Evolutionary conservation across 2,329 filamentous ascomycete species (phyloP).

Genomic region (Pestalotiopsis sp.): DNA sequence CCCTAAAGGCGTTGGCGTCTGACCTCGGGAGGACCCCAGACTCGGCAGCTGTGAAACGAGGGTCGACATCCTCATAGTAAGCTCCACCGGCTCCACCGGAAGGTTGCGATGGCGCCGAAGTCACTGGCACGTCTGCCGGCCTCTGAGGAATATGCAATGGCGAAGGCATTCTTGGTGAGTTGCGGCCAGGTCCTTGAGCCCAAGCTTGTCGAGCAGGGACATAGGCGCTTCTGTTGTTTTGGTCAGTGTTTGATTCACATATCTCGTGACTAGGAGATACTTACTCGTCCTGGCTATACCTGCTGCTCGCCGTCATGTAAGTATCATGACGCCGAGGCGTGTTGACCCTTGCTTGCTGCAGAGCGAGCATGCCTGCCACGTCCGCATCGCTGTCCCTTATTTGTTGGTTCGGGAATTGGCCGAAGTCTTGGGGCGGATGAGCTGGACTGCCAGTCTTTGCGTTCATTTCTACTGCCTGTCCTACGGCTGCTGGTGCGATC

Average conservation of each 20-base stretch:
- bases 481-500: constrained; percentile 40
- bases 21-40: constrained; percentile 20
- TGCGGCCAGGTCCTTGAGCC: constrained; percentile 49
- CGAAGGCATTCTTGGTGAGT: constrained; percentile 49
- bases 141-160: constrained; percentile 41
- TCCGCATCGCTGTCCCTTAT: constrained; percentile 70
- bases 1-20: constrained; percentile 22
- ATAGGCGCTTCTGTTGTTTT: constrained; percentile 47
- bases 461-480: constrained; percentile 81
- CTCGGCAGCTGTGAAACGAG: constrained; percentile 69
- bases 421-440: constrained; percentile 43
- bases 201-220: constrained; percentile 60
- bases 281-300: constrained; percentile 76
- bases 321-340: constrained; percentile 48
- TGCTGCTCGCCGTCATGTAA: constrained; percentile 68
- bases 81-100: constrained; percentile 35
- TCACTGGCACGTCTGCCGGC: constrained; percentile 38
- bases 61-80: constrained; percentile 95
- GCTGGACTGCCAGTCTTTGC: constrained; percentile 61
- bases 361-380: constrained; percentile 72
- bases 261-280: constrained; percentile 32
- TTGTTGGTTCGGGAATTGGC: constrained; percentile 46
- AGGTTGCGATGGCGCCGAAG: constrained; percentile 35
- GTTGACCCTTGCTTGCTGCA: constrained; percentile 59
- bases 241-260: constrained; percentile 33